A percentile compares a stretch with the other conserved stretches of the same genome.
Evolutionary conservation across 352 stramenopile species (phyloP).

Genomic region (Saprolegnia diclina): DNA sequence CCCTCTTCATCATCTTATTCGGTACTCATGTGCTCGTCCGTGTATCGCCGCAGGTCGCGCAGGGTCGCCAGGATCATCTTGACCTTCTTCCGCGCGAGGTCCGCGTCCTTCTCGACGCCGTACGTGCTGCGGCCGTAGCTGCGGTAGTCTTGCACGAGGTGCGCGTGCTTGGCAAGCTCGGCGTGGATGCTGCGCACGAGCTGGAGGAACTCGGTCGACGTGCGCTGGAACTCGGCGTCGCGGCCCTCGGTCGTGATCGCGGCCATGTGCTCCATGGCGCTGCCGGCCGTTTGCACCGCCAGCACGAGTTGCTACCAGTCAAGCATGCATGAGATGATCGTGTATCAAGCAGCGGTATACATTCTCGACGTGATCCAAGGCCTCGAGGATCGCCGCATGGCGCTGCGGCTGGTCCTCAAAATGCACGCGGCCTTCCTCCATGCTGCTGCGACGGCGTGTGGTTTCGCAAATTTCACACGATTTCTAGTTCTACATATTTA

Average conservation of each 20-base stretch:
- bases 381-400: conserved; percentile 69
- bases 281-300: conserved; percentile 56
- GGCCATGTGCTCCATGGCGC: conserved; percentile 59
- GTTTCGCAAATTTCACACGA: background rate
- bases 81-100: conserved; percentile 71
- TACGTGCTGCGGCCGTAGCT: conserved; percentile 79
- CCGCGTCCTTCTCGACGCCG: conserved; percentile 73
- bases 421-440: conserved; percentile 27
- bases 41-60: conserved; percentile 62
- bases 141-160: conserved; percentile 81
- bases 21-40: conserved; percentile 60
- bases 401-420: conserved; percentile 30
- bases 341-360: conserved; percentile 31
- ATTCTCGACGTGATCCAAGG: conserved; percentile 68
- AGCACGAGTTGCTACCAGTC: conserved; percentile 69
- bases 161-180: conserved; percentile 74
- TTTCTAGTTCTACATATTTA: background rate
- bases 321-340: conserved; percentile 1
- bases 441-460: background rate
- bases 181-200: conserved; percentile 81
- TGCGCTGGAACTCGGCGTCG: conserved; percentile 60
- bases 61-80: conserved; percentile 73
- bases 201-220: conserved; percentile 80
- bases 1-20: conserved; percentile 19
- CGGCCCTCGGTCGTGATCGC: conserved; percentile 63